Evolutionary conservation across 148 eudicot genomes (phyloP), one percentile per base, ranked within the genome.

Genomic region (Tetragonia tetragonoides): DNA sequence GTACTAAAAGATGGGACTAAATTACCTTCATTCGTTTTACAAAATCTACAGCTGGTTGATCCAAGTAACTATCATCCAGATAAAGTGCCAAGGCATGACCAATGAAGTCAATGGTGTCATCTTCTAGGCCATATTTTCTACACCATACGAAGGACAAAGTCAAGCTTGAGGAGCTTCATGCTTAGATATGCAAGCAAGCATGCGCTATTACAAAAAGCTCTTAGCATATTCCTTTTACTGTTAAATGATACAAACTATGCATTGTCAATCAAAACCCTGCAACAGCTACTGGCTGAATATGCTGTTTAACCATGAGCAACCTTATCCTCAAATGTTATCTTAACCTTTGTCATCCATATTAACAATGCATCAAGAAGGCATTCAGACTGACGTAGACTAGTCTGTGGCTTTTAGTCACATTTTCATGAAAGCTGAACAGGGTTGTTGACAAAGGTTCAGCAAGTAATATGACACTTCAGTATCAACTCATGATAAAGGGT

Each of bases 51-150:
- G 97, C 94, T 46, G 93, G 94, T 66, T 87, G 89, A 81, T 89
- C 93, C 86, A 90, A 84, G 86, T 90, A 92, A 68, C 76, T 68
- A 72, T 92, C 97, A 70, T 86, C 81, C 15, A 66, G 82, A 74
- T 89, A 78, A 34, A 92, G 94, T 34, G 97, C 97, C 85, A 90
- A 78, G 28, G 97, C 90, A 87, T 92, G 97, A 54, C 97, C 97
- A 56, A 92, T 88, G 80, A 92, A 90, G 75, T 90, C 97, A 63
- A 92, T 78, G 23, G 97, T 92, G 83, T 92, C 90, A 68, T 90
- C 97, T 76, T 92, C 97, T 57, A 92, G 85, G 40, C 92, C 94
- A 78, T 92, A 92, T 76, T 90, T 92, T 54, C 94, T 90, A 83
- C 88, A 82, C 38, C 59, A 71, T 28, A 67, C 70, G 15, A 65